Evolutionary conservation across 495 filamentous ascomycete genomes (phyloP).

Genomic region (Podospora pseudocomata): DNA sequence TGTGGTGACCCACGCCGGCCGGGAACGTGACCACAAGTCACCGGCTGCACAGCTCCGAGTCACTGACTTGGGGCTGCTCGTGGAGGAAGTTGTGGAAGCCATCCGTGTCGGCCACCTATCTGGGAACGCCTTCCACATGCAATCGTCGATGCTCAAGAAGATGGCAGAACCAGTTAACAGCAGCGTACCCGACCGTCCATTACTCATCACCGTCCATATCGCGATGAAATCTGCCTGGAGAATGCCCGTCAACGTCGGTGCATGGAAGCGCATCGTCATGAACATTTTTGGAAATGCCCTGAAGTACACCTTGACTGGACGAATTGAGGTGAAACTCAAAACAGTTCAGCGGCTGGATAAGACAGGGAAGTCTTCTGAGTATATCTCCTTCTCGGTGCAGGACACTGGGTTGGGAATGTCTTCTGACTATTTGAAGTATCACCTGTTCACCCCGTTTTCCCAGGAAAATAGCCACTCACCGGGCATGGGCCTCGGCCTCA

Average conservation of each 20-base stretch:
- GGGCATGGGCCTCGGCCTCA: constrained; percentile 68
- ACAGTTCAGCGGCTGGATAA: constrained; percentile 13
- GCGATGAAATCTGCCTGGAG: constrained; percentile 31
- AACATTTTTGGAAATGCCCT: constrained; percentile 80
- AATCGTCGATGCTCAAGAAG: not conserved
- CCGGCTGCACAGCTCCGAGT: constrained; percentile 46
- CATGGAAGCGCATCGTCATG: constrained; percentile 64
- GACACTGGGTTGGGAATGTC: constrained; percentile 70
- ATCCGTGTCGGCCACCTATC: constrained; percentile 37
- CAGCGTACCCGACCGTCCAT: constrained; percentile 15
- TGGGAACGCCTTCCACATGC: constrained; percentile 27
- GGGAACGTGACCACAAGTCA: constrained; percentile 47
- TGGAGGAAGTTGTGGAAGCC: constrained; percentile 46
- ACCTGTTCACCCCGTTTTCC: constrained; percentile 65
- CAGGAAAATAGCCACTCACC: constrained; percentile 64
- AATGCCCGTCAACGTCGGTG: constrained; percentile 40
- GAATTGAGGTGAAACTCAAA: constrained; percentile 58
- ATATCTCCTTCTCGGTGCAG: constrained; percentile 40
- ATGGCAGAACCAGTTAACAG: constrained; percentile 4
- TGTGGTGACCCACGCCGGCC: constrained; percentile 51
- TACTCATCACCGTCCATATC: constrained; percentile 40
- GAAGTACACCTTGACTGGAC: constrained; percentile 70
- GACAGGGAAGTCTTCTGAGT: not conserved
- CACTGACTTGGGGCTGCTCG: constrained; percentile 32
- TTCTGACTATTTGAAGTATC: constrained; percentile 61